Percentiles rank a stretch among this genome's conserved stretches.
Conservation (phyloP, 2,329 filamentous ascomycete genomes). For the Epichloe uncinata region DNA sequence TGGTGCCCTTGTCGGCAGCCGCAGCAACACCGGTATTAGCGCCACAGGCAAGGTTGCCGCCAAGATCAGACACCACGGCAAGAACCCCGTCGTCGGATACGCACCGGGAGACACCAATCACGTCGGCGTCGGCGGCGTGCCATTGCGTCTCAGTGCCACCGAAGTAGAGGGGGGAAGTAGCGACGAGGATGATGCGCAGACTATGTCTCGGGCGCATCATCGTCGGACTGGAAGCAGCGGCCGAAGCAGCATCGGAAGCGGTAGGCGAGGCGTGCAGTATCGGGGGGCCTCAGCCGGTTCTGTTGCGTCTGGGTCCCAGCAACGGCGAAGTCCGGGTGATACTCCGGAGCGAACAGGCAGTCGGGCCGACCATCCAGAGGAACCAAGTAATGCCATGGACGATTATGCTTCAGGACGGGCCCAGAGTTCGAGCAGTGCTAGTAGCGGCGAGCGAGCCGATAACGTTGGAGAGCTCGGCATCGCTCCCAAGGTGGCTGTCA, state of each 20-base stretch:
- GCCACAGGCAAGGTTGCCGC: conserved; percentile 54
- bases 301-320: conserved; percentile 27
- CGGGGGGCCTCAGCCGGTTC: conserved; percentile 36
- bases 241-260: conserved; percentile 51
- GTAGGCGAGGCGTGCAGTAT: conserved; percentile 34
- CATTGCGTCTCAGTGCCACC: conserved; percentile 83
- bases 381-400: conserved; percentile 16
- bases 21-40: conserved; percentile 50
- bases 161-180: conserved; percentile 89
- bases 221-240: conserved; percentile 63
- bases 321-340: conserved; percentile 33
- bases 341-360: conserved; percentile 43
- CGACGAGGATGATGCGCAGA: conserved; percentile 52
- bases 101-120: conserved; percentile 58
- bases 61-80: conserved; percentile 82
- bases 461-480: conserved; percentile 40
- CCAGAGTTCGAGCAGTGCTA: conserved; percentile 39
- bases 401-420: conserved; percentile 34
- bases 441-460: conserved; percentile 48
- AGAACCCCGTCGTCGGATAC: conserved; percentile 66
- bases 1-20: conserved; percentile 27
- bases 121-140: conserved; percentile 64
- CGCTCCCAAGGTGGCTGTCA: conserved; percentile 39
- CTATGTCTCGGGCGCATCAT: conserved; percentile 42
- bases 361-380: conserved; percentile 29